Conservation (phyloP, 2,329 filamentous ascomycete species). For the Gnomoniopsis sp. region DNA sequence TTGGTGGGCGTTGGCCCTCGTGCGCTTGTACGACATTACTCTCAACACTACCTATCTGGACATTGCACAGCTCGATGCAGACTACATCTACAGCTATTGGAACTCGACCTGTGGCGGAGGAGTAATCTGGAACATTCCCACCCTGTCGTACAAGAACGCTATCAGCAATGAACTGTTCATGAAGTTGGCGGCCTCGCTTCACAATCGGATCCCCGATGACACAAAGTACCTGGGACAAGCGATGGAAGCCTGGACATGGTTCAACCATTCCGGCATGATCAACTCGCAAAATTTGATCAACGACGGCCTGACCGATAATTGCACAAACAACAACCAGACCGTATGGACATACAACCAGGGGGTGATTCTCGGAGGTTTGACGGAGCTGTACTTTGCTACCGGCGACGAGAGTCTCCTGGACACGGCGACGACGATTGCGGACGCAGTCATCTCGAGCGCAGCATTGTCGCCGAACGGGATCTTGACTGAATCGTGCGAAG, state of each 20-base stretch:
- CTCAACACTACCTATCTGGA: constrained; percentile 49
- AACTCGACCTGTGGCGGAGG: constrained; percentile 49
- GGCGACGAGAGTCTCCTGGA: constrained; percentile 37
- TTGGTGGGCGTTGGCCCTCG: constrained; percentile 62
- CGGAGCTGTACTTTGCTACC: constrained; percentile 47
- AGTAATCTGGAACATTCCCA: constrained; percentile 53
- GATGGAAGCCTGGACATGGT: constrained; percentile 50
- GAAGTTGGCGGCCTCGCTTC: constrained; percentile 49
- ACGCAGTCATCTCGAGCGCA: constrained; percentile 42
- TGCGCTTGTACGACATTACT: constrained; percentile 54
- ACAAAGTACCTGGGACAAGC: constrained; percentile 46
- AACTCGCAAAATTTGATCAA: constrained; percentile 48
- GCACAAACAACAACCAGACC: constrained; percentile 48
- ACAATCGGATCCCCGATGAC: constrained; percentile 40
- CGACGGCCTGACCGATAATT: constrained; percentile 46
- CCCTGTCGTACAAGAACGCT: constrained; percentile 48
- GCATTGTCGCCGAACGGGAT: constrained; percentile 41
- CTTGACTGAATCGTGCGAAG: constrained; percentile 47
- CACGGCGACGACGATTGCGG: constrained; percentile 45
- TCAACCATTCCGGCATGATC: constrained; percentile 48
- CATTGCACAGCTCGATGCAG: constrained; percentile 50
- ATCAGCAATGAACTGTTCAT: constrained; percentile 59
- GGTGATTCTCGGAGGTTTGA: constrained; percentile 51
- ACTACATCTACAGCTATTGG: constrained; percentile 52
- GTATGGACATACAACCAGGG: constrained; percentile 59